phyloP scores from a whole-genome alignment of 805 yeast genomes.

The Ogataea nonfermentans region DNA sequence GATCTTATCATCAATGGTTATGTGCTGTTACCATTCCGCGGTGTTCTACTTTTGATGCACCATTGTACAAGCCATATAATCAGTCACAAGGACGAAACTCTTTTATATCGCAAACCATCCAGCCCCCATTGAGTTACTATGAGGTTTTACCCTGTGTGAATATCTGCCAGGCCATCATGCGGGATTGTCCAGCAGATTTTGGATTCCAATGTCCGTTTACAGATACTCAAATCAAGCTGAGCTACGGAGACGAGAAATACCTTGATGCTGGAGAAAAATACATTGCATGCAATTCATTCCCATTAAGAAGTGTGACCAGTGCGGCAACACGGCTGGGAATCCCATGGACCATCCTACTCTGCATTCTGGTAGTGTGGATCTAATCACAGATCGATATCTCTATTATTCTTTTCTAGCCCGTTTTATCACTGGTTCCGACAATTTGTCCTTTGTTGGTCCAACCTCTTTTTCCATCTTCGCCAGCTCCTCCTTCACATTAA shows the following conservation, averaged over 20 bases:
- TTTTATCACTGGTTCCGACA: slow-evolving; percentile 7
- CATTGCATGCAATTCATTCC: slow-evolving; percentile 38
- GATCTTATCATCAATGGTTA: slow-evolving; percentile 79
- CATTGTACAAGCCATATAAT: slow-evolving; percentile 46
- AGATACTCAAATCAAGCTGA: slow-evolving; percentile 34
- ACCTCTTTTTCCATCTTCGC: slow-evolving; percentile 1
- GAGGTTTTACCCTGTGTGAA: slow-evolving; percentile 87
- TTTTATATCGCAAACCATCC: slow-evolving; percentile 50
- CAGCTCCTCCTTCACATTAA: slow-evolving; percentile 40
- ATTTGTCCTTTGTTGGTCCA: slow-evolving; percentile 5
- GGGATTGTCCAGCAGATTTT: slow-evolving; percentile 80
- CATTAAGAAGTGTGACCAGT: slow-evolving; percentile 5
- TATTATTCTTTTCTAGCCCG: slow-evolving; percentile 6
- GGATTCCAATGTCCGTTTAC: slow-evolving; percentile 69
- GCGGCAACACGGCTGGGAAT: slow-evolving; percentile 1
- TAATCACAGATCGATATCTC: neutral
- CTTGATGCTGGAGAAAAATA: slow-evolving; percentile 35
- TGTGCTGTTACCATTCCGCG: slow-evolving; percentile 88
- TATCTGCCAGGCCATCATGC: slow-evolving; percentile 72
- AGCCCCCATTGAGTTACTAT: slow-evolving; percentile 57
- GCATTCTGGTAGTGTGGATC: slow-evolving; percentile 4
- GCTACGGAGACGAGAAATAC: slow-evolving; percentile 38
- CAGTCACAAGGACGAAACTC: slow-evolving; percentile 57
- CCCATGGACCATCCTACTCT: slow-evolving; percentile 6
- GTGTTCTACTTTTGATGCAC: slow-evolving; percentile 55